phyloP scores from a whole-genome alignment of 768 basidiomycete genomes.

The Boletales sp. region DNA sequence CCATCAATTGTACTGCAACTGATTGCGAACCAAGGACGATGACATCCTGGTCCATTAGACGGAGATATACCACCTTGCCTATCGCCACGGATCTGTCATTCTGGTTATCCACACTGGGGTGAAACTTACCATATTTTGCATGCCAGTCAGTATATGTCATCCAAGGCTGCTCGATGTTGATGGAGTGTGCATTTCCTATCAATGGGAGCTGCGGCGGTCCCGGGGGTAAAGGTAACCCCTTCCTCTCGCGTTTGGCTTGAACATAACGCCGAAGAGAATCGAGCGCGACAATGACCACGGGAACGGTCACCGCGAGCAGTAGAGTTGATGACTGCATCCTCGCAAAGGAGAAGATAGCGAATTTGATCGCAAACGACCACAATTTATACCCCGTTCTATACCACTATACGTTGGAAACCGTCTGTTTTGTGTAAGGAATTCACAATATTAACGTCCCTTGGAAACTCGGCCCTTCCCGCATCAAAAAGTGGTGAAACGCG shows the following conservation, averaged over 20 bases:
- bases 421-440: too few relatives aligned
- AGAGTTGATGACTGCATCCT: not conserved
- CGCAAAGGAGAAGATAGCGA: too few relatives aligned
- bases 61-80: slow-evolving; percentile 45
- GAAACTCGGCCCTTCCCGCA: too few relatives aligned
- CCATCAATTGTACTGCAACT: slow-evolving; percentile 43
- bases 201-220: slow-evolving; percentile 4
- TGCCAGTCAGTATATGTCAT: slow-evolving; percentile 7
- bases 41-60: slow-evolving; percentile 40
- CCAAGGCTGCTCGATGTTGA: slow-evolving; percentile 6
- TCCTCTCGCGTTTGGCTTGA: not conserved
- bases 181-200: slow-evolving; percentile 1
- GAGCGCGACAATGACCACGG: not conserved
- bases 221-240: slow-evolving; percentile 4
- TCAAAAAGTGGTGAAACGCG: too few relatives aligned
- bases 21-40: slow-evolving; percentile 43
- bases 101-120: not conserved
- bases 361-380: too few relatives aligned
- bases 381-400: too few relatives aligned
- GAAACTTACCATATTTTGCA: slow-evolving; percentile 1
- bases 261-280: not conserved
- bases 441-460: too few relatives aligned
- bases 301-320: not conserved
- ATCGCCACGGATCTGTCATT: not conserved
- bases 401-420: too few relatives aligned